Conservation (phyloP, 495 filamentous ascomycete genomes). For the Penicillium desertorum region DNA sequence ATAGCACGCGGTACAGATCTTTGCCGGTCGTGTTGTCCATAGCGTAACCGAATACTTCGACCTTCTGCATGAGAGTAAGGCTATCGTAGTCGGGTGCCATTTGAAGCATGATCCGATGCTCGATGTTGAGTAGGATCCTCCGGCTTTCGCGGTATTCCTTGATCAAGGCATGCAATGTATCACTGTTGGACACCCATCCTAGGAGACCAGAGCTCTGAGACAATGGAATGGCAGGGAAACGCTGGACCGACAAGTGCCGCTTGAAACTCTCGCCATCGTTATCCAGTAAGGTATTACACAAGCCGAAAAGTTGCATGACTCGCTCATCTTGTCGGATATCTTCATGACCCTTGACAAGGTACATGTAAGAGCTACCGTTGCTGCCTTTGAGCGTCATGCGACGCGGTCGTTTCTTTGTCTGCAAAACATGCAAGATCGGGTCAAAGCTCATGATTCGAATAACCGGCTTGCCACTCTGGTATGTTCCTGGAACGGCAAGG, state of each 20-base stretch:
- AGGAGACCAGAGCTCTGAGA: slow-evolving; percentile 94
- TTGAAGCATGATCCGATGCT: slow-evolving; percentile 98
- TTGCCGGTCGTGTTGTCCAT: slow-evolving; percentile 99
- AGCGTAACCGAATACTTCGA: slow-evolving; percentile 97
- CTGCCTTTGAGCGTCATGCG: slow-evolving; percentile 85
- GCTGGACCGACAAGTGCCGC: slow-evolving; percentile 90
- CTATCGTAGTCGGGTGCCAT: slow-evolving; percentile 99
- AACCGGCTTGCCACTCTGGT: slow-evolving; percentile 80
- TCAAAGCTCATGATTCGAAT: slow-evolving; percentile 89
- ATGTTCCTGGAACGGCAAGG: slow-evolving; percentile 91
- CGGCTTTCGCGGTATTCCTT: slow-evolving; percentile 95
- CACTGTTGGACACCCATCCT: slow-evolving; percentile 97
- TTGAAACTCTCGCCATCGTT: slow-evolving; percentile 96
- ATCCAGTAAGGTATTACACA: slow-evolving; percentile 89
- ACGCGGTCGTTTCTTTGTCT: slow-evolving; percentile 92
- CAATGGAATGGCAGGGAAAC: slow-evolving; percentile 90
- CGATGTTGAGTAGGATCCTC: slow-evolving; percentile 96
- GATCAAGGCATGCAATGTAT: slow-evolving; percentile 94
- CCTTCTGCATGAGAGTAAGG: slow-evolving; percentile 98
- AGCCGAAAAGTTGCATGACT: slow-evolving; percentile 97
- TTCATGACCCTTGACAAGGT: slow-evolving; percentile 92
- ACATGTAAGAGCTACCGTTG: slow-evolving; percentile 82
- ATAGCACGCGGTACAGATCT: slow-evolving; percentile 94
- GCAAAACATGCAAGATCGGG: slow-evolving; percentile 83
- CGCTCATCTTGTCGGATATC: slow-evolving; percentile 98